Evolutionary conservation across 257 asterid genomes (phyloP), one percentile per base, ranked within the genome.

Genomic region (Solanum acaule): DNA sequence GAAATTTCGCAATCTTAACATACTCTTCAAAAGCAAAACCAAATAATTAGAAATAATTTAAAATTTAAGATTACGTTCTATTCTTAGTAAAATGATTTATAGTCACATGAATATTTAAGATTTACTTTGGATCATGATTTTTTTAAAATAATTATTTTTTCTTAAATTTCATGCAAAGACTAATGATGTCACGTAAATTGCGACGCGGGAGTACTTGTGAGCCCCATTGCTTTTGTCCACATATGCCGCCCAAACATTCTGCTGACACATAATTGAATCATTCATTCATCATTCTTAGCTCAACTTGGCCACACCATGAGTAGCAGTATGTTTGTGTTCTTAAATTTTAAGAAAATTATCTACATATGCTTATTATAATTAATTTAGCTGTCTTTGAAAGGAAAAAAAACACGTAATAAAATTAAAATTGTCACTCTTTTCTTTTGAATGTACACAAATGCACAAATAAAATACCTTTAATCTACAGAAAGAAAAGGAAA

Each of bases 181-280:
- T 27, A 70, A 31, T 16, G 3, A 71, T 71, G 1, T 31, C 25
- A 71, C 25, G 2, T 33, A 71, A 71, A 71, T 33, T 33, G 4
- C 2, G 2, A 35, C 10, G 1, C 3, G 15, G 10, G 25, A 10
- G 2, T 9, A 31, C 8, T 11, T 6, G 12, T 27, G 42, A 81
- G 38, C 34, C 67, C 38, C 67, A 5, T 81, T 44, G 86, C 16
- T 9, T 78, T 81, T 81, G 86, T 81, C 86, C 20, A 46, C 11
- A 46, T 16, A 46, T 46, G 86, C 86, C 68, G 68, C 68, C 68
- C 86, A 46, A 46, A 81, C 68, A 81, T 81, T 81, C 86, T 81
- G 86, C 68, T 81, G 86, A 81, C 86, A 25, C 68, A 81, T 4
- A 8, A 46, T 27, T 81, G 65, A 8, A 79, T 18, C 85, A 81